Percentiles rank a stretch among this genome's conserved stretches.
Evolutionary conservation across 306 rosid species (phyloP).

Genomic region (Malus fusca): DNA sequence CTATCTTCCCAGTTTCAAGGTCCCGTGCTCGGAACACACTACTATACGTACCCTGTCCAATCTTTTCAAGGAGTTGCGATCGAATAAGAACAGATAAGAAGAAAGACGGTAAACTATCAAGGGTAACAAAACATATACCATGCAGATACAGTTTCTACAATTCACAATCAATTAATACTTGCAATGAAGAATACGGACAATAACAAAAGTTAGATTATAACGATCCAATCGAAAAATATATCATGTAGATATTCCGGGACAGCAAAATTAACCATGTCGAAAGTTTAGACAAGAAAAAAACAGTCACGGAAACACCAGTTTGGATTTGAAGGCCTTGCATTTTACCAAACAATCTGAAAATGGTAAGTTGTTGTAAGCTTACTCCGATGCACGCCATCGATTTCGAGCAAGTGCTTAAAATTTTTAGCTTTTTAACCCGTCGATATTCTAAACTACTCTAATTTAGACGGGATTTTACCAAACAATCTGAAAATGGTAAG

Average conservation of each 20-base stretch:
- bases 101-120: neutral
- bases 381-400: neutral
- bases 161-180: no score
- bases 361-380: neutral
- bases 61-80: constrained; percentile 30
- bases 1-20: constrained; percentile 78
- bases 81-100: constrained; percentile 10
- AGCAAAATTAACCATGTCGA: neutral
- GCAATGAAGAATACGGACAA: no score
- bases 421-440: neutral
- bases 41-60: constrained; percentile 98
- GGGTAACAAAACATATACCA: neutral
- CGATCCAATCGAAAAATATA: no score
- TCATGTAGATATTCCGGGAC: neutral
- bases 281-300: neutral
- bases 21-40: constrained; percentile 89
- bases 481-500: neutral
- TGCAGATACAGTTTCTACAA: neutral
- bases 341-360: neutral
- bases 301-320: neutral
- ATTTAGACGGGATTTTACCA: neutral
- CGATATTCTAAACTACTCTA: neutral
- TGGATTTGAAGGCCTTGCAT: neutral
- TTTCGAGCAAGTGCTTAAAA: neutral
- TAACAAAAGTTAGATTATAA: no score